Percentiles rank a stretch among this genome's conserved stretches.
phyloP scores from a whole-genome alignment of 306 rosid species.

The Citrullus colocynthis region DNA sequence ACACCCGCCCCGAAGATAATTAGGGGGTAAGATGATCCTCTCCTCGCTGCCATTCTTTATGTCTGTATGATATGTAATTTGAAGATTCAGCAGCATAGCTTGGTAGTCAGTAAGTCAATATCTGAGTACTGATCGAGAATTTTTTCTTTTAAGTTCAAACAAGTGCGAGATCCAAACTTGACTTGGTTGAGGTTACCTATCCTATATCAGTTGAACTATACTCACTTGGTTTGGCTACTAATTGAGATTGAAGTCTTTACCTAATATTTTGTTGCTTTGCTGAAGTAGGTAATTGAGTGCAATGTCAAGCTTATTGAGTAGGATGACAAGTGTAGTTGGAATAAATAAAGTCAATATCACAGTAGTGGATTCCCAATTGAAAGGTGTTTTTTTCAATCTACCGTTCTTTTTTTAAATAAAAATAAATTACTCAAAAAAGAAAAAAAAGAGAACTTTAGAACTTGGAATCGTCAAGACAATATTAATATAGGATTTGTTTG shows the following conservation, averaged over 20 bases:
- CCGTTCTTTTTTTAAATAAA: background rate
- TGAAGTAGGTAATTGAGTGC: background rate
- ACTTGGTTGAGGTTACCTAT: no score
- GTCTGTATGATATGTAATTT: background rate
- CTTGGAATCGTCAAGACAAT: background rate
- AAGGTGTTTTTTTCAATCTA: background rate
- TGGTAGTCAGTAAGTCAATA: background rate
- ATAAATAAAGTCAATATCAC: background rate
- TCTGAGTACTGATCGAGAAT: background rate
- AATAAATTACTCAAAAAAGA: background rate
- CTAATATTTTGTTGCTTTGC: background rate
- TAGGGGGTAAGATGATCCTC: constrained; percentile 7
- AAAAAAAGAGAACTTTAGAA: background rate
- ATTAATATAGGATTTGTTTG: no score
- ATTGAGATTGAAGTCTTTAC: background rate
- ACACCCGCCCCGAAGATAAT: constrained; percentile 46
- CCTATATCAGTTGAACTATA: no score
- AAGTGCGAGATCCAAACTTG: no score
- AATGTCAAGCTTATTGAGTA: background rate
- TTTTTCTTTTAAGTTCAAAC: no score
- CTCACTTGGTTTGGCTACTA: no score
- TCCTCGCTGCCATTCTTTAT: background rate
- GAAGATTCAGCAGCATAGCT: background rate
- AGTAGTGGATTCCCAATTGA: background rate
- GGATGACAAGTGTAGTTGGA: background rate